phyloP scores from a whole-genome alignment of 192 early-diverging fungal genomes.

The Podila clonocystis region DNA sequence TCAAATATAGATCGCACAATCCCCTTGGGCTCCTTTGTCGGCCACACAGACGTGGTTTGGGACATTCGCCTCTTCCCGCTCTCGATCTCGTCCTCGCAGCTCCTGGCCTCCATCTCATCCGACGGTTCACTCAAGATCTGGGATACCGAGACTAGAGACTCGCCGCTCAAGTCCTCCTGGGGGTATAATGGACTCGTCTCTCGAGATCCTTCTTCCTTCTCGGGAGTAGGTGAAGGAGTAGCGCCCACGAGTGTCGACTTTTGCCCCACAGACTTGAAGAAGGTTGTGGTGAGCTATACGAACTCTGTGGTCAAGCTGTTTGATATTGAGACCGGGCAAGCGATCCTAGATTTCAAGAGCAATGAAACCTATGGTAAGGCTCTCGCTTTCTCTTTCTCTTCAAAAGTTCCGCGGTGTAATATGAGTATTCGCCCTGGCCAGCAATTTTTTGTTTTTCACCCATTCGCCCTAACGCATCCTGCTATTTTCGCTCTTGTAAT shows the following conservation, averaged over 20 bases:
- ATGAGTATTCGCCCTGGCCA: not conserved
- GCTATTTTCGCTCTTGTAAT: too few relatives aligned
- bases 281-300: conserved; percentile 70
- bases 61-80: conserved; percentile 76
- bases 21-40: conserved; percentile 70
- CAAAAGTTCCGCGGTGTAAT: conserved; percentile 13
- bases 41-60: conserved; percentile 90
- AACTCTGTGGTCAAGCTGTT: conserved; percentile 74
- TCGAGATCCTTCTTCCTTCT: not conserved
- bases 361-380: conserved; percentile 71
- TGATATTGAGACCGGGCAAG: conserved; percentile 80
- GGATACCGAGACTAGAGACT: conserved; percentile 63
- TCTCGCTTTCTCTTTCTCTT: not conserved
- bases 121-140: conserved; percentile 88
- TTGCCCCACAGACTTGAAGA: conserved; percentile 63
- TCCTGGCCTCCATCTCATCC: conserved; percentile 78
- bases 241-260: conserved; percentile 79
- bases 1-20: conserved; percentile 55
- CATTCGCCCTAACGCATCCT: not conserved
- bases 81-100: conserved; percentile 51
- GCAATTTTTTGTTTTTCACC: not conserved
- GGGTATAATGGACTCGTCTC: conserved; percentile 44
- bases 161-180: conserved; percentile 61
- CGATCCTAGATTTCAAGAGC: conserved; percentile 62
- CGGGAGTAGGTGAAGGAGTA: conserved; percentile 21